Percentiles rank a stretch among this genome's conserved stretches.
phyloP scores from a whole-genome alignment of 192 early-diverging fungal genomes.

The Coemansia sp. region DNA sequence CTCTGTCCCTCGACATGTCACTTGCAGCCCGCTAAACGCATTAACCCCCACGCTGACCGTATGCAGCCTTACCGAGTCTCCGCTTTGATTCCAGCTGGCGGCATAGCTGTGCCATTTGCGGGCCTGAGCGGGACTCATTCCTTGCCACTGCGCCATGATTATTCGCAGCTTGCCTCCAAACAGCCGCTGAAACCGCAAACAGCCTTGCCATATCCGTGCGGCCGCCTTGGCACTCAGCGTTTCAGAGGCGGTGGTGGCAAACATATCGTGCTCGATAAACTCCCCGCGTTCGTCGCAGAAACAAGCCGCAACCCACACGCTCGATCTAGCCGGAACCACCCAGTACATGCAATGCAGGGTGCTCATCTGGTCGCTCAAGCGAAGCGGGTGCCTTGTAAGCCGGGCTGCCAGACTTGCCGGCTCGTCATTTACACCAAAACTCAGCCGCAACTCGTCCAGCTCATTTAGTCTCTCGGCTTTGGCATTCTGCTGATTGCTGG shows the following conservation, averaged over 20 bases:
- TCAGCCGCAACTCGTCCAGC: constrained; percentile 29
- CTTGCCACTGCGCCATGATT: constrained; percentile 43
- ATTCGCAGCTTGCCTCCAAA: constrained; percentile 34
- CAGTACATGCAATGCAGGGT: constrained; percentile 48
- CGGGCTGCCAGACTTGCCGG: constrained; percentile 4
- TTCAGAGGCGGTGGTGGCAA: not conserved
- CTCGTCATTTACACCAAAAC: constrained; percentile 6
- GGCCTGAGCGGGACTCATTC: constrained; percentile 26
- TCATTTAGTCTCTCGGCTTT: constrained; percentile 9
- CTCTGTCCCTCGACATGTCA: too few species aligned
- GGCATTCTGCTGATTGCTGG: constrained; percentile 3
- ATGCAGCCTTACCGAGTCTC: too few species aligned
- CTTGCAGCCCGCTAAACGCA: too few species aligned
- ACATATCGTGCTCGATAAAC: constrained; percentile 43
- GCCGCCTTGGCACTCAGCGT: not conserved
- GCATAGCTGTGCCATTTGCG: constrained; percentile 23
- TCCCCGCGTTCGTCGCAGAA: constrained; percentile 56
- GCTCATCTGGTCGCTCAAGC: constrained; percentile 18
- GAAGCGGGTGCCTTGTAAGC: constrained; percentile 35
- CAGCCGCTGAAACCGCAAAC: constrained; percentile 31
- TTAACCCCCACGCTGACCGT: too few species aligned
- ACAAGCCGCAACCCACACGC: constrained; percentile 36
- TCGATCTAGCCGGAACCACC: not conserved
- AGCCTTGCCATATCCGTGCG: constrained; percentile 41
- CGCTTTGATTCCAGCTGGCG: constrained; percentile 2